Percentiles rank a stretch among this genome's conserved stretches.
Evolutionary conservation across 2,329 filamentous ascomycete genomes (phyloP).

Genomic region (Sporothrix brunneoviolacea): DNA sequence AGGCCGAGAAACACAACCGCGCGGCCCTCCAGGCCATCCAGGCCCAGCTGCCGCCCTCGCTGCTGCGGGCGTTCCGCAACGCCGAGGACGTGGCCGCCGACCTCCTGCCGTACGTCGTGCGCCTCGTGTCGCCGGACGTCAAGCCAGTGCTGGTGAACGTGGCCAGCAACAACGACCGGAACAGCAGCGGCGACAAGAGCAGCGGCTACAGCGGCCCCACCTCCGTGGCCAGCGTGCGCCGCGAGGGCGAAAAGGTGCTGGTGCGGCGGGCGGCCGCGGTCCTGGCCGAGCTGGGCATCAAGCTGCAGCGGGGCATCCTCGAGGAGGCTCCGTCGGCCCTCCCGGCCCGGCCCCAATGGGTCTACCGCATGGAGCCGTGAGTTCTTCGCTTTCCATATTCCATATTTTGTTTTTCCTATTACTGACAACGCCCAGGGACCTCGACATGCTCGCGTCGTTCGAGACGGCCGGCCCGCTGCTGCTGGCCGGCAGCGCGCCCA

Average conservation of each 20-base stretch:
- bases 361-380: slow-evolving; percentile 93
- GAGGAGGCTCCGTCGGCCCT: slow-evolving; percentile 46
- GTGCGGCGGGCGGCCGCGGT: slow-evolving; percentile 73
- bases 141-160: slow-evolving; percentile 76
- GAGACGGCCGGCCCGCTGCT: slow-evolving; percentile 56
- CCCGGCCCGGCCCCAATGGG: slow-evolving; percentile 57
- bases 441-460: slow-evolving; percentile 75
- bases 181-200: slow-evolving; percentile 52
- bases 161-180: slow-evolving; percentile 39
- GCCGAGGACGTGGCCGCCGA: slow-evolving; percentile 71
- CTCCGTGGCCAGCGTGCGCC: slow-evolving; percentile 68
- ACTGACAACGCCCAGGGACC: slow-evolving; percentile 37
- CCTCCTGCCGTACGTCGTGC: slow-evolving; percentile 75
- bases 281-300: slow-evolving; percentile 75
- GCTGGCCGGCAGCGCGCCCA: slow-evolving; percentile 57
- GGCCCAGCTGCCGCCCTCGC: slow-evolving; percentile 59
- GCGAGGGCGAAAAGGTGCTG: slow-evolving; percentile 75
- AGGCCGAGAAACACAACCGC: slow-evolving; percentile 72
- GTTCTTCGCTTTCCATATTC: slow-evolving; percentile 23
- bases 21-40: slow-evolving; percentile 69
- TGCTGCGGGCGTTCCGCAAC: slow-evolving; percentile 73
- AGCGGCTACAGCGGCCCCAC: slow-evolving; percentile 56
- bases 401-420: background rate
- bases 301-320: slow-evolving; percentile 72
- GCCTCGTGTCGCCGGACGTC: slow-evolving; percentile 80